Evolutionary conservation across 2,329 filamentous ascomycete genomes (phyloP), one percentile per base, ranked within the genome.

Genomic region (Fusarium cicatricum): DNA sequence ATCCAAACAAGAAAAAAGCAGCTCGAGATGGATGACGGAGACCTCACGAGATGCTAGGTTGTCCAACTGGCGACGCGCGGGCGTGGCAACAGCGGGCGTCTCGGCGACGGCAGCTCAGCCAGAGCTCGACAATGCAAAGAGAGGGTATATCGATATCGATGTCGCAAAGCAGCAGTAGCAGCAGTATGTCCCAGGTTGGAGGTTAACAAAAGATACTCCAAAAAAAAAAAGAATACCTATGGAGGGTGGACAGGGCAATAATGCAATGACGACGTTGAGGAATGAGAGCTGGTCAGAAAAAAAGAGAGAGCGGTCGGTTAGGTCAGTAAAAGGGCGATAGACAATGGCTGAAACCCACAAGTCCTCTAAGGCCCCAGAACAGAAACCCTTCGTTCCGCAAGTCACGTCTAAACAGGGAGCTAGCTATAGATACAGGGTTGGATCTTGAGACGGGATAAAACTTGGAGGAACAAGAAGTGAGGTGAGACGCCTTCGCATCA

Each of bases 281-380:
- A 54, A 53, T 58, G 55, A 43, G 59, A 29, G 52, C 45, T 58
- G 58, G 26, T 38, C n/a, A 55, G 37, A 40, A 47, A 62, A 60
- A 63, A 49, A 55, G 41, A 55, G 26, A 63, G 60, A 63, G 55
- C 56, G 60, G 60, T 64, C 60, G 60, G 60, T 64, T 63, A 61
- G 62, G 60, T 61, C 60, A 63, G 60, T 64, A 64, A 62, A 62
- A 52, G 42, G 52, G 32, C 47, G 52, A 64, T 60, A 42, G 54
- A 46, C 53, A 45, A 58, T 54, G 56, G 43, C 55, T 60, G 49
- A 58, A 60, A 55, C 60, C 60, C 56, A 63, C 60, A 64, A 58
- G 46, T 61, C 23, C 23, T 44, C 55, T 47, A 54, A 47, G 41
- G 55, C 55, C 56, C 60, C 48, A 37, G 28, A 26, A 26, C 23